phyloP scores from a whole-genome alignment of 2,329 filamentous ascomycete species.

The Madurella mycetomatis region DNA sequence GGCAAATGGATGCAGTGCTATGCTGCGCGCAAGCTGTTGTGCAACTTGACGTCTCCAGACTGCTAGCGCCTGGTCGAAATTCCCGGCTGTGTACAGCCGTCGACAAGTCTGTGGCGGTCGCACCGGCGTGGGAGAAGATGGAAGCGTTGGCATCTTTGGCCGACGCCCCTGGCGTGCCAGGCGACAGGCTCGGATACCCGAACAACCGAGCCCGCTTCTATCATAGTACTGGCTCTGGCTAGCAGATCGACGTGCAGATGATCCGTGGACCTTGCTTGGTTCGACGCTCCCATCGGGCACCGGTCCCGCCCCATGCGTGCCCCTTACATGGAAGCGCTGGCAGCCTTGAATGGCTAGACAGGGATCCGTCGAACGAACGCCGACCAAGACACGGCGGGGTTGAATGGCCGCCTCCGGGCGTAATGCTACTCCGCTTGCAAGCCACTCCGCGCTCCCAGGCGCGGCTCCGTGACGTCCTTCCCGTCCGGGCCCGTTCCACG shows the following conservation, averaged over 20 bases:
- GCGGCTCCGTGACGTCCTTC: not conserved
- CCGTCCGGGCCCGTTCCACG: not conserved
- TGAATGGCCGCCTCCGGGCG: not conserved
- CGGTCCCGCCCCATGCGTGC: not conserved
- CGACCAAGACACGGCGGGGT: not conserved
- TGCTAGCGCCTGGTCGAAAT: conserved; percentile 10
- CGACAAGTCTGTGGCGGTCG: conserved; percentile 10
- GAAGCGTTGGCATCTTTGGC: not conserved
- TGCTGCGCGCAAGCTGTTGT: conserved; percentile 9
- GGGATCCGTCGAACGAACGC: not conserved
- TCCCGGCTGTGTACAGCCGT: conserved; percentile 12
- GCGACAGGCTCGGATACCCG: not conserved
- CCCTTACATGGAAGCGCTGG: not conserved
- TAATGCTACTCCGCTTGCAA: not conserved
- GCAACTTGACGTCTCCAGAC: conserved; percentile 3
- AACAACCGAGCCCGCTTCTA: not conserved
- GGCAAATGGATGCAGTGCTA: conserved; percentile 8
- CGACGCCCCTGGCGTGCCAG: not conserved
- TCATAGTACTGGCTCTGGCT: not conserved
- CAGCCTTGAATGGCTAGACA: not conserved
- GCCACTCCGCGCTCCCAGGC: not conserved
- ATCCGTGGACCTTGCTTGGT: not conserved
- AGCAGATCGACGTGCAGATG: conserved; percentile 1
- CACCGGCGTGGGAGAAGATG: conserved; percentile 2
- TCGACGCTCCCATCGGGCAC: conserved; percentile 4